Base-by-base conservation (phyloP, 805 yeast genomes). In the Nakazawaea populi region DNA sequence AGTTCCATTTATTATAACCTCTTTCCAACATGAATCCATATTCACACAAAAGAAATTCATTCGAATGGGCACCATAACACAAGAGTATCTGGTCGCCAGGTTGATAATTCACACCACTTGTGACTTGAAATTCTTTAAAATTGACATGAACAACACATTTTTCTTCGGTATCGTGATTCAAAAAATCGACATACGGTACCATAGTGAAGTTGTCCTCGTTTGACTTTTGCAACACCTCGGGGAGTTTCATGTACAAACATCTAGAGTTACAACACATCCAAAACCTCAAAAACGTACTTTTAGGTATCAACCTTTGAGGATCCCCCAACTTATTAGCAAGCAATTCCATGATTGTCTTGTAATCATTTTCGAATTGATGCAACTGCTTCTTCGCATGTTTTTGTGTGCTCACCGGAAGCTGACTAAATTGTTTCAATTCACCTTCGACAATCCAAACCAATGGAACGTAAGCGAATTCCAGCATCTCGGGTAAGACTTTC, bases 231-330 rank as follows among this genome's bases (percentile, higher is more conserved):
- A 76, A 73, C 6, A 39, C 48, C 6, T 47, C 49, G 1, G 87
- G 83, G 1, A 88, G 66, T 3, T 77, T 75, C 83, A 85, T 83
- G 63, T 89, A 91, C 5, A 92, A 71, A 64, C 98, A 92, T 68
- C 99, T 83, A 1, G 97, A 85, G 63, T 94, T 92, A 51, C 91
- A 87, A 59, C 92, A 83, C 59, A 87, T 74, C 96, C 96, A 92
- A 18, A 32, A 51, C 31, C 50, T 35, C n/a, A 35, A 29, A 27
- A 51, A 51, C 14, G 29, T n/a, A 4, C 12, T 8, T 0, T 87
- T 80, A 79, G 89, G 82, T 9, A 83, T 59, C 56, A 76, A 84
- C 4, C 60, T 57, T 4, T 61, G 56, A 6, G 55, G 49, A 3
- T 65, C 49, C 28, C 38, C 34, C 7, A 35, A 3, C 3, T 35